Evolutionary conservation across 495 filamentous ascomycete genomes (phyloP).

Genomic region (Podospora fimiseda): DNA sequence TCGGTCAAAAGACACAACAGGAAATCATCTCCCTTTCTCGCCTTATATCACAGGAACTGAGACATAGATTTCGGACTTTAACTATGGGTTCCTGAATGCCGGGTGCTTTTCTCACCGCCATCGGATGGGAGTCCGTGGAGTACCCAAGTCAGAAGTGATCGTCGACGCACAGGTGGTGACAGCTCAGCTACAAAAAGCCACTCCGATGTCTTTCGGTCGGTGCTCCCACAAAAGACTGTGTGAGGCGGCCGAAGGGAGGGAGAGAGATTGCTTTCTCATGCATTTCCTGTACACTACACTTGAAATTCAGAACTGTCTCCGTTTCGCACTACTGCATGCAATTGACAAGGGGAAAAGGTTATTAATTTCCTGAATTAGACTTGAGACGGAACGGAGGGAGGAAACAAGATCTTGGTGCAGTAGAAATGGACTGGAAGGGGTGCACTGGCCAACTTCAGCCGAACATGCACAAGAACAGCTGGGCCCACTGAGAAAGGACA

Average conservation of each 20-base stretch:
- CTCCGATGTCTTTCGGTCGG: not conserved
- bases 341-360: not conserved
- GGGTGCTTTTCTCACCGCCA: not conserved
- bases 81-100: not conserved
- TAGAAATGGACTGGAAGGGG: too few relatives aligned
- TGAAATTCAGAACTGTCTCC: not conserved
- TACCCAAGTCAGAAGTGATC: too few relatives aligned
- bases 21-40: not conserved
- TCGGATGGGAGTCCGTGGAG: too few relatives aligned
- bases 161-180: too few relatives aligned
- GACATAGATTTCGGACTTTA: conserved; percentile 4
- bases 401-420: too few relatives aligned
- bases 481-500: too few relatives aligned
- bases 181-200: not conserved
- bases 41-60: conserved; percentile 2
- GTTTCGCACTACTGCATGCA: not conserved
- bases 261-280: too few relatives aligned
- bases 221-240: too few relatives aligned
- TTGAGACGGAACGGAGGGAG: not conserved
- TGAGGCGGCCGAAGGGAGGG: too few relatives aligned
- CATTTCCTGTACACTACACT: not conserved
- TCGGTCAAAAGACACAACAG: not conserved
- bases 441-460: not conserved
- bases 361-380: too few relatives aligned
- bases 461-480: not conserved